phyloP scores from a whole-genome alignment of 75 land plant species.

The Sequoiadendron giganteum region DNA sequence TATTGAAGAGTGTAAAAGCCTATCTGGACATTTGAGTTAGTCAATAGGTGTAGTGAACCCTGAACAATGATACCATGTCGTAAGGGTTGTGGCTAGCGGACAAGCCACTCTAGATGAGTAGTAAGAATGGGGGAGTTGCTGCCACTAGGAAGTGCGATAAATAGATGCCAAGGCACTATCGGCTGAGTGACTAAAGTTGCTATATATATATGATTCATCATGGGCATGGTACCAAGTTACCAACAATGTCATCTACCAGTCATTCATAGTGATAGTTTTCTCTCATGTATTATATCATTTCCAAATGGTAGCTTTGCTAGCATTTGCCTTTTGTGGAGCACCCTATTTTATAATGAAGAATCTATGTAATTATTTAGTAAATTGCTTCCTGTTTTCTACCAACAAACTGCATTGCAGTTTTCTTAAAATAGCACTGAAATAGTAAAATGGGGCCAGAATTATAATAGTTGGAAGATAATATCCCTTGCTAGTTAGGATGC shows the following conservation, averaged over 20 bases:
- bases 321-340: background rate
- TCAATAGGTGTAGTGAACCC: background rate
- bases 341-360: background rate
- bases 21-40: too few relatives aligned
- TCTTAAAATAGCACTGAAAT: background rate
- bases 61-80: background rate
- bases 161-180: background rate
- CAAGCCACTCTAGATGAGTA: background rate
- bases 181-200: too few relatives aligned
- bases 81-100: too few relatives aligned
- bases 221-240: background rate
- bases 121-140: background rate
- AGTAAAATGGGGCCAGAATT: background rate
- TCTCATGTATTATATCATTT: background rate
- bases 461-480: background rate
- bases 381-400: background rate
- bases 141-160: background rate
- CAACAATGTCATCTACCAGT: background rate
- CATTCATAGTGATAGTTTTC: background rate
- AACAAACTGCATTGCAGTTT: background rate
- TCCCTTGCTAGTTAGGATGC: background rate
- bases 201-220: too few relatives aligned
- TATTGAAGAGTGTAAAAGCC: background rate
- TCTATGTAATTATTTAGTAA: background rate
- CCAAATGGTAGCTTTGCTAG: background rate